Conservation (phyloP, 106 monocot genomes). For the Acanthochlamys bracteata region DNA sequence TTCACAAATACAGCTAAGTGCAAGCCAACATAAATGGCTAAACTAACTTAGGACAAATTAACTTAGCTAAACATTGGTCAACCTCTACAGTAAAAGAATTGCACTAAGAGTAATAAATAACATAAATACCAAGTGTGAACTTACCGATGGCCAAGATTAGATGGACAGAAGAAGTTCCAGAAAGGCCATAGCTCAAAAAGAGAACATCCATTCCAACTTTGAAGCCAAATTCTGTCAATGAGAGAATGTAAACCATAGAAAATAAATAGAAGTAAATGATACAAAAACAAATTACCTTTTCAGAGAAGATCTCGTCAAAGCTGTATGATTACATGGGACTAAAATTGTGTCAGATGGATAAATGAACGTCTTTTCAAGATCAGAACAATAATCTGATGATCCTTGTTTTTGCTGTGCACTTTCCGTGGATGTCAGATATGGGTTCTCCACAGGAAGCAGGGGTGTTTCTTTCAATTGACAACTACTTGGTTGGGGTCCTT, state of each 20-base stretch:
- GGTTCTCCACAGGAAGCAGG: slow-evolving; percentile 18
- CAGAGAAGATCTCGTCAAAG: slow-evolving; percentile 62
- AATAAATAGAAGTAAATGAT: neutral
- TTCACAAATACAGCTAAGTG: no score
- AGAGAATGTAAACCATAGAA: neutral
- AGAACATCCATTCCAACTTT: slow-evolving; percentile 29
- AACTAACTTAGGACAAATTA: no score
- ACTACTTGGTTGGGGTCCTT: slow-evolving; percentile 8
- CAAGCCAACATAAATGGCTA: no score
- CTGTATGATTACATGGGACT: slow-evolving; percentile 62
- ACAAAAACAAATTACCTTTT: slow-evolving; percentile 31
- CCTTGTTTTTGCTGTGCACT: slow-evolving; percentile 34
- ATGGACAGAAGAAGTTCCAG: slow-evolving; percentile 47
- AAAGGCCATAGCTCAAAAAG: slow-evolving; percentile 45
- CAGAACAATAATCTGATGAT: slow-evolving; percentile 22
- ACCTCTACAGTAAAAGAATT: no score
- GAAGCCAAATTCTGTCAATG: slow-evolving; percentile 44
- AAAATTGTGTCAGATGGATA: slow-evolving; percentile 67
- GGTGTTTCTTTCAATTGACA: slow-evolving; percentile 7
- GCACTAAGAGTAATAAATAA: neutral
- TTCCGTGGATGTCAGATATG: slow-evolving; percentile 14
- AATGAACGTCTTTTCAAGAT: slow-evolving; percentile 78
- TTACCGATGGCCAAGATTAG: slow-evolving; percentile 48
- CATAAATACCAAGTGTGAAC: no score
- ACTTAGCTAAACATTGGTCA: no score